Percentiles rank a stretch among this genome's conserved stretches.
These are phyloP conservation scores for Saposhnikovia divaricata DNA, from an alignment of 129 eudicot species.

Conservation along the genomic window DNA sequence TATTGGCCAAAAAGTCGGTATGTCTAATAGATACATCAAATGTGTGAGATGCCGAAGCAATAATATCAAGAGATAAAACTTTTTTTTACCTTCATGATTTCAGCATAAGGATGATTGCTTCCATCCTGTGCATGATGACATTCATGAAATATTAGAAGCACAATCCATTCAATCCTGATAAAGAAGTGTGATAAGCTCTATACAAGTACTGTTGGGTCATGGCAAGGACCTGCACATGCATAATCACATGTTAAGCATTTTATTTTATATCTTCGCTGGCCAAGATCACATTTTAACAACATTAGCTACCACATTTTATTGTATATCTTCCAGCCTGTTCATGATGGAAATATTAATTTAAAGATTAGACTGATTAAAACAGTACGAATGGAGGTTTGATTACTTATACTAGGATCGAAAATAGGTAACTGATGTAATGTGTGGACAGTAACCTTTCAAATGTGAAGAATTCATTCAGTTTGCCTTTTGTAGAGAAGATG, in stretches of 20 bases:
- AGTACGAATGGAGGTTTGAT: too few relatives aligned
- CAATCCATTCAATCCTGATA: slow-evolving; percentile 65
- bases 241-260: neutral
- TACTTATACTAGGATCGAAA: too few relatives aligned
- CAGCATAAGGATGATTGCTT: slow-evolving; percentile 92
- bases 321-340: too few relatives aligned
- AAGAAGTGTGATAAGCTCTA: slow-evolving; percentile 68
- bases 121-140: slow-evolving; percentile 61
- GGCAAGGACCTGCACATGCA: slow-evolving; percentile 64
- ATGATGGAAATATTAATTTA: too few relatives aligned
- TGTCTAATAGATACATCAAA: neutral
- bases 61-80: neutral
- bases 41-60: neutral
- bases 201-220: slow-evolving; percentile 81
- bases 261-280: neutral
- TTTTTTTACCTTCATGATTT: slow-evolving; percentile 82
- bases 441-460: too few relatives aligned
- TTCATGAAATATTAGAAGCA: slow-evolving; percentile 89
- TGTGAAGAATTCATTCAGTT: too few relatives aligned
- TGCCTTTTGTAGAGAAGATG: too few relatives aligned
- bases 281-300: neutral
- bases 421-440: too few relatives aligned
- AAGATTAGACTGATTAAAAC: too few relatives aligned
- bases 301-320: neutral
- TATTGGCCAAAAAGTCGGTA: too few relatives aligned